Conservation (phyloP, 164 flowering plant species). For the Brasenia schreberi region DNA sequence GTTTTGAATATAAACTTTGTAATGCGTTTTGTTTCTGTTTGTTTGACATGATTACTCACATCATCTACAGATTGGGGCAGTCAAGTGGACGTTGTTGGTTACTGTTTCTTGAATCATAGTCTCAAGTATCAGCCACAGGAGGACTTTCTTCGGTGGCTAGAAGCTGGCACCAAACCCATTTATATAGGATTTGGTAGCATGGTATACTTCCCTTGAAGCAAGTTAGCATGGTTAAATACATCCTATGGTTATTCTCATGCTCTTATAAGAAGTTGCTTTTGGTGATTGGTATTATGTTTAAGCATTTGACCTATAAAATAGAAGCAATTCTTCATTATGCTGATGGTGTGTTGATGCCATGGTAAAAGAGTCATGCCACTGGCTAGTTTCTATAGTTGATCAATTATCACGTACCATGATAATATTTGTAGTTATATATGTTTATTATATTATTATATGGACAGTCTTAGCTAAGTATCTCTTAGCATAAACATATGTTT, state of each 20-base stretch:
- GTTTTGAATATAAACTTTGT: too few relatives aligned
- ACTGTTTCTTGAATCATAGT: conserved; percentile 77
- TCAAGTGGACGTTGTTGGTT: conserved; percentile 89
- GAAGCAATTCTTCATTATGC: too few relatives aligned
- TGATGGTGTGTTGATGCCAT: too few relatives aligned
- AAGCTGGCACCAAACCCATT: conserved; percentile 56
- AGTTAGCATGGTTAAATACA: background rate
- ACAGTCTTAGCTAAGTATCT: too few relatives aligned
- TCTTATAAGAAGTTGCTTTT: background rate
- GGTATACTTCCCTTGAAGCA: conserved; percentile 35
- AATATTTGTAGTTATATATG: too few relatives aligned
- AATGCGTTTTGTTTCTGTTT: background rate
- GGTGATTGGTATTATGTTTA: too few relatives aligned
- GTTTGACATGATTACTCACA: background rate
- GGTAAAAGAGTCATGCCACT: too few relatives aligned
- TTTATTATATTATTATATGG: too few relatives aligned
- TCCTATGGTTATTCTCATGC: background rate
- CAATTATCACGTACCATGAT: too few relatives aligned
- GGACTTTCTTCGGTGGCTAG: conserved; percentile 53
- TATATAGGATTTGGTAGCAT: conserved; percentile 98
- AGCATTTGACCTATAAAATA: too few relatives aligned
- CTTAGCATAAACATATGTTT: too few relatives aligned
- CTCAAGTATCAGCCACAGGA: conserved; percentile 56
- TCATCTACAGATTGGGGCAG: conserved; percentile 79
- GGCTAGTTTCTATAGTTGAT: too few relatives aligned